Evolutionary conservation across 2,329 filamentous ascomycete genomes (phyloP), one percentile per base, ranked within the genome.

Genomic region (Talaromyces sp.): DNA sequence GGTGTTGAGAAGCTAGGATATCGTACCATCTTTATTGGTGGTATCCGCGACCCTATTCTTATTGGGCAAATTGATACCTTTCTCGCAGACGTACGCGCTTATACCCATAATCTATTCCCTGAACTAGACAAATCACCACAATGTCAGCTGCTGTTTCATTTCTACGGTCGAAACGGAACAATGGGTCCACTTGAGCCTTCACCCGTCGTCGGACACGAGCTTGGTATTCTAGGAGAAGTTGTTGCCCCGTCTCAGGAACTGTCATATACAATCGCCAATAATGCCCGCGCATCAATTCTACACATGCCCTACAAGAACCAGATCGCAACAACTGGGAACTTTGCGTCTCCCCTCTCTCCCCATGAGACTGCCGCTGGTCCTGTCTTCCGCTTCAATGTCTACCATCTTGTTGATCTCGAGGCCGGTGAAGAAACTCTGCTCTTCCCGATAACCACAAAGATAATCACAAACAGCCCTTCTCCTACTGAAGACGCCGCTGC

Each of bases 321-420:
- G 69, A 80, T 82, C n/a, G 84, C 83, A 0, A 86, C 83, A 0
- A 76, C 79, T 0, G 85, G 84, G 0, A 86, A 86, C 65, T 80
- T 86, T 50, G 82, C 79, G 0, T 78, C 78, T 39, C 78, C 78
- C 1, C 77, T 79, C n/a, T 77, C 77, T 35, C 76, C 78, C 35
- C 70, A 71, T 39, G 74, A 77, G 17, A 77, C 78, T 19, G 69
- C 76, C 10, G 68, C 77, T 31, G 81, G 83, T 0, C 49, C 47
- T 8, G 50, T 54, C 19, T 54, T 56, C 9, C 49, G 52, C 19
- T 63, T 63, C 39, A 57, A 54, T 33, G 33, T 67, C 58, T 37
- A 62, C 63, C 45, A 39, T 58, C 50, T 63, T 37, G 61, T 63
- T 4, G 61, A 63, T 35, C 61, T 63, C n/a, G 25, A 63, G 7